These are phyloP conservation scores for Kodamaea alishanica DNA, from an alignment of 1,139 yeast genomes.

Conservation along the genomic window DNA sequence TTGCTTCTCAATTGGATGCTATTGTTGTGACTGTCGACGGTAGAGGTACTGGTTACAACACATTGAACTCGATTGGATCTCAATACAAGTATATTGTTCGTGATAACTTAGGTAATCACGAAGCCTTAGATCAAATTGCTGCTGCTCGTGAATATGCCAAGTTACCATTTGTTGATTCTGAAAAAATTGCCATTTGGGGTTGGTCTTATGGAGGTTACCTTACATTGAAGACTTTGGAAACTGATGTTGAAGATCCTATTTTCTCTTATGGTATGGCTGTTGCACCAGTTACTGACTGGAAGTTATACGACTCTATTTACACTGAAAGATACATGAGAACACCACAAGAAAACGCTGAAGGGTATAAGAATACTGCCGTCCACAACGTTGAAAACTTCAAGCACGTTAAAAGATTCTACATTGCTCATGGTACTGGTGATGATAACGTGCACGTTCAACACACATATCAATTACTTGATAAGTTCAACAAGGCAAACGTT, in stretches of 20 bases:
- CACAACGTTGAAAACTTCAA: conserved; percentile 45
- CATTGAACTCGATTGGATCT: conserved; percentile 34
- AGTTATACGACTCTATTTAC: conserved; percentile 68
- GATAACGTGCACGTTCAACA: conserved; percentile 81
- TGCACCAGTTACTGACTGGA: conserved; percentile 82
- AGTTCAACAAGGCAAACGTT: conserved; percentile 51
- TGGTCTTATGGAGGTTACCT: conserved; percentile 84
- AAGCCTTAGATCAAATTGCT: conserved; percentile 65
- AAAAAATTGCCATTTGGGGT: conserved; percentile 70
- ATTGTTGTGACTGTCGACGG: conserved; percentile 81
- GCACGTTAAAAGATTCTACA: conserved; percentile 54
- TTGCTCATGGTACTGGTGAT: conserved; percentile 81
- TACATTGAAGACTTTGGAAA: conserved; percentile 70
- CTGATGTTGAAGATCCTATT: conserved; percentile 51
- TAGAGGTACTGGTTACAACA: conserved; percentile 74
- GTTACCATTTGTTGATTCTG: conserved; percentile 53
- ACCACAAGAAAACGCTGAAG: conserved; percentile 58
- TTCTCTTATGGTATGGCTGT: conserved; percentile 73
- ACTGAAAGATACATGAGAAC: conserved; percentile 77
- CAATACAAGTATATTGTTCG: conserved; percentile 61
- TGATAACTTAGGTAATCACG: conserved; percentile 63
- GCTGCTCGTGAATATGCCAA: conserved; percentile 61
- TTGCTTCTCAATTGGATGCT: conserved; percentile 66
- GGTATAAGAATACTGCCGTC: conserved; percentile 54
- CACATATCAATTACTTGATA: conserved; percentile 60